A percentile compares a stretch with the other conserved stretches of the same genome.
Conservation (phyloP, 2,329 filamentous ascomycete species). For the Hymenotorrendiella dingleyae region DNA sequence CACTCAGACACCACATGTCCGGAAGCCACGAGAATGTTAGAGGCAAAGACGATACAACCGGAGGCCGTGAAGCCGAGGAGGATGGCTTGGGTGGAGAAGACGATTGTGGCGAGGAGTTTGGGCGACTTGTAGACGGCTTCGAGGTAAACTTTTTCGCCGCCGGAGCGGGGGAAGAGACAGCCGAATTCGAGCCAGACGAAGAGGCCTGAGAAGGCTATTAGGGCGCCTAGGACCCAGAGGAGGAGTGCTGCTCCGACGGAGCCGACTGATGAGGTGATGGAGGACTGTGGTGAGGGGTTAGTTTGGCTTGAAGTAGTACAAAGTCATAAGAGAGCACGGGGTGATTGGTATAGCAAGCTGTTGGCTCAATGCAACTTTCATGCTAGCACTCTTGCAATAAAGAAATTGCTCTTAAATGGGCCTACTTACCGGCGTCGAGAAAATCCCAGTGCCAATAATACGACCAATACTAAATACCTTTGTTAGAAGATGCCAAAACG, state of each 20-base stretch:
- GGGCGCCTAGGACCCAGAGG: constrained; percentile 45
- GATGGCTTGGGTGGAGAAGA: constrained; percentile 44
- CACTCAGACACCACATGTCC: constrained; percentile 39
- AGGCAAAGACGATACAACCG: constrained; percentile 56
- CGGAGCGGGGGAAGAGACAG: constrained; percentile 38
- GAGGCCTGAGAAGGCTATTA: constrained; percentile 39
- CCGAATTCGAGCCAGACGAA: constrained; percentile 41
- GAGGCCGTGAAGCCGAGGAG: constrained; percentile 50
- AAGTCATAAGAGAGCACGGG: no score
- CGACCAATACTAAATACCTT: not conserved
- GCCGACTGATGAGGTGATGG: constrained; percentile 46
- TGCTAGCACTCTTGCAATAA: no score
- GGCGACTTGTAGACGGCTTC: constrained; percentile 45
- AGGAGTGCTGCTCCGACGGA: constrained; percentile 48
- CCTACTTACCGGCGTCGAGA: not conserved
- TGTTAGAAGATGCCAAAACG: no score
- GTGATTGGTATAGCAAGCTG: no score
- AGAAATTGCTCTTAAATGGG: no score
- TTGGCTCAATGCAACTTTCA: no score
- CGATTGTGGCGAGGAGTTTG: constrained; percentile 44
- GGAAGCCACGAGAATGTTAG: constrained; percentile 44
- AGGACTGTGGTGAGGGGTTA: constrained; percentile 50
- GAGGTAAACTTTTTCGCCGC: constrained; percentile 47
- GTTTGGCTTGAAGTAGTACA: not conserved
- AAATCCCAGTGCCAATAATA: not conserved